Base-by-base conservation (phyloP, 2,329 filamentous ascomycete species). In the Amesomyces nigricolor region DNA sequence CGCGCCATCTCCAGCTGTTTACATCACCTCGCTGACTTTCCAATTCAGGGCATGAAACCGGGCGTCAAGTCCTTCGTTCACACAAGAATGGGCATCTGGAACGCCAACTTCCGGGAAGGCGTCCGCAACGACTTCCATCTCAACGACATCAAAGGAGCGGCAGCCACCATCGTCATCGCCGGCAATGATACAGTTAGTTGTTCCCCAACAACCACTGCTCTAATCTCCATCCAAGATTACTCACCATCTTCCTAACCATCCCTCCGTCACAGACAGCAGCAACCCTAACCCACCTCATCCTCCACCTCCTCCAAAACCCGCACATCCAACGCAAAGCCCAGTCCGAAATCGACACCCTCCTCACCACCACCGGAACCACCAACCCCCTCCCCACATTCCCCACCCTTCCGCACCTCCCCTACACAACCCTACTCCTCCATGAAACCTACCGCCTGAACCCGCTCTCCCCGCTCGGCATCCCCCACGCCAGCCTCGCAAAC, bases 301-400 rank as follows among this genome's bases (percentile, higher is more conserved):
- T 73, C 13, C 73, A 73, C 35, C 71, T 75, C 63, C 65, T 71
- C 46, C 68, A 73, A n/a, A 70, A 73, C 47, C 63, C 64, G 13
- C 68, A 67, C 16, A 73, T 71, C 1, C 73, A 73, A 37, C 72
- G 53, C 62, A 61, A 58, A 19, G 65, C 63, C 1, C 65, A 66
- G 26, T 58, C 48, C 0, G 67, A 69, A 56, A 47, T 77, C 37
- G 72, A 75, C 60, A 4, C 22, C 22, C 4, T 3, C 22, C 22
- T 26, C 51, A 60, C 1, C 64, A 74, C 5, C 58, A 75, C 4
- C 71, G 72, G 2, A 51, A 60, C 3, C 59, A 19, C 17, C 17
- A 19, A 67, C 32, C 65, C 73, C 2, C 60, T 72, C 4, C 65
- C 65, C 0, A 54, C 47, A 6, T 65, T 53, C 49, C 51, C 51